phyloP scores from a whole-genome alignment of 768 basidiomycete genomes.

The Mrakia blollopis region DNA sequence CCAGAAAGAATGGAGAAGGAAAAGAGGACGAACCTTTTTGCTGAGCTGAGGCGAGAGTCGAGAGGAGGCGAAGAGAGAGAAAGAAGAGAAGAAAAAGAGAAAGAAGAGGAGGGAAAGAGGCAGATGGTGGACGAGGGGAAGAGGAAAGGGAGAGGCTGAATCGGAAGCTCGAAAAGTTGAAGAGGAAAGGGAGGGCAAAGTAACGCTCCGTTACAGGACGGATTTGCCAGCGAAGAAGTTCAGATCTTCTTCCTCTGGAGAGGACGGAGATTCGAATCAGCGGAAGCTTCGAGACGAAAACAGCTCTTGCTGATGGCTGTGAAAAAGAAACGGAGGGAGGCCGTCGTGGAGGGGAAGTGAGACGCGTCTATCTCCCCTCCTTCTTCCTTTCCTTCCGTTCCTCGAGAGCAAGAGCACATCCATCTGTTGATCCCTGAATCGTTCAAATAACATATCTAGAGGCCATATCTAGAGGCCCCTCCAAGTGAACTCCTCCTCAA shows the following conservation, averaged over 20 bases:
- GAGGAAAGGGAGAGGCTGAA: no score
- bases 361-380: not conserved
- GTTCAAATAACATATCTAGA: not conserved
- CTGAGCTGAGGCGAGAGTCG: not conserved
- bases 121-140: not conserved
- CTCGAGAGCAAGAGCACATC: not conserved
- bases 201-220: not conserved
- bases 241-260: no score
- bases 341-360: not conserved
- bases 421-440: not conserved
- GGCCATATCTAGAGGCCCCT: slow-evolving; percentile 32
- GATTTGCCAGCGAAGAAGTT: not conserved
- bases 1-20: not conserved
- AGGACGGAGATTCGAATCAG: no score
- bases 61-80: not conserved
- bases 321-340: not conserved
- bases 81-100: not conserved
- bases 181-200: not conserved
- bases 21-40: not conserved
- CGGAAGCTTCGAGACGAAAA: no score
- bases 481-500: slow-evolving; percentile 35
- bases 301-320: no score
- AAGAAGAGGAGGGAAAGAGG: not conserved
- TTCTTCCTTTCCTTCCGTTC: not conserved
- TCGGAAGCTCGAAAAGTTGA: not conserved